Percentiles rank a stretch among this genome's conserved stretches.
Evolutionary conservation across 768 basidiomycete species (phyloP).

Genomic region (Lactifluus subvellereus): DNA sequence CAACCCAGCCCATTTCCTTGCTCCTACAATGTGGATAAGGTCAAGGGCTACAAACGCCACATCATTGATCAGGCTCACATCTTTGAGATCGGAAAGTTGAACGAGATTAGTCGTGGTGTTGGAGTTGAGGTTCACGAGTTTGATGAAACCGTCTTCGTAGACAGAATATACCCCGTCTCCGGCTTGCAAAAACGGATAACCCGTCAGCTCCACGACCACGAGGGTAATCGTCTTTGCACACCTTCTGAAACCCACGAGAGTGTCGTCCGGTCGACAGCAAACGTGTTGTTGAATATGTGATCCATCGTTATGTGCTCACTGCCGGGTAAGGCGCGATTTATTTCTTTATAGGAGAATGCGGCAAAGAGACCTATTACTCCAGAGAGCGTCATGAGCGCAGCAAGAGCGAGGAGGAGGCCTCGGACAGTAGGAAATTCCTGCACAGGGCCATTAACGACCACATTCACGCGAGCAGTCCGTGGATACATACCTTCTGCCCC

Average conservation of each 20-base stretch:
- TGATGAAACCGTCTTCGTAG: constrained; percentile 54
- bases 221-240: constrained; percentile 31
- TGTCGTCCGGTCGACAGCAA: constrained; percentile 39
- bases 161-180: constrained; percentile 90
- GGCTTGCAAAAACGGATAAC: constrained; percentile 42
- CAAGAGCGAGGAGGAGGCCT: constrained; percentile 56
- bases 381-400: constrained; percentile 54
- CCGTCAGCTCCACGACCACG: constrained; percentile 16
- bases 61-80: constrained; percentile 41
- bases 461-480: neutral
- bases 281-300: constrained; percentile 91
- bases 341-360: constrained; percentile 63
- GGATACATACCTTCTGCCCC: constrained; percentile 32
- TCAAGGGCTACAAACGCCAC: constrained; percentile 11
- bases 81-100: constrained; percentile 49
- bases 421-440: constrained; percentile 52
- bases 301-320: constrained; percentile 74
- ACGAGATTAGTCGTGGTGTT: constrained; percentile 64
- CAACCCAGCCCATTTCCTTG: constrained; percentile 46
- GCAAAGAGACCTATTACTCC: constrained; percentile 71
- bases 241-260: constrained; percentile 93
- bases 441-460: constrained; percentile 2
- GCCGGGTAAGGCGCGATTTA: constrained; percentile 47
- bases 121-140: constrained; percentile 74
- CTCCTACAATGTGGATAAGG: constrained; percentile 38